These are phyloP conservation scores for Cichorium intybus DNA, from an alignment of 140 eudicot species.

Conservation along the genomic window DNA sequence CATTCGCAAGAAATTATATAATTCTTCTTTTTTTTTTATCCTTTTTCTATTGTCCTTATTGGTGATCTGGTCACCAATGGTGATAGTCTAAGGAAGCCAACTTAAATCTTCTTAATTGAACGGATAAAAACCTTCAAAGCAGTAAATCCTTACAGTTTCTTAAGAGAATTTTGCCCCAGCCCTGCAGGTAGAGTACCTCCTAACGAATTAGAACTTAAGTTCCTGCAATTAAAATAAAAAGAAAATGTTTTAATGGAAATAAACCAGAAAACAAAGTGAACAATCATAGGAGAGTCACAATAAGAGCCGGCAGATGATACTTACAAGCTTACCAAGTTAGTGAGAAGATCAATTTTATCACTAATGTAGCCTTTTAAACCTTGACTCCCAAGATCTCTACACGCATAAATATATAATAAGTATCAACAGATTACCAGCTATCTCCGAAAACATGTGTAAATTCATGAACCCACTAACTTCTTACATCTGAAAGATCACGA, in stretches of 20 bases:
- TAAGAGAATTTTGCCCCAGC: constrained; percentile 78
- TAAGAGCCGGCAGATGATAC: constrained; percentile 46
- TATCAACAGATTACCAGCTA: not conserved
- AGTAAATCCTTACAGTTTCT: constrained; percentile 68
- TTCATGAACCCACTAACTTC: constrained; percentile 11
- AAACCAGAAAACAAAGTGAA: not conserved
- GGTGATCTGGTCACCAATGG: not conserved
- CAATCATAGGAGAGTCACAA: constrained; percentile 14
- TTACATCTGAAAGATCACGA: constrained; percentile 81
- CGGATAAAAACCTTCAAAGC: not conserved
- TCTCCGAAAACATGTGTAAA: not conserved
- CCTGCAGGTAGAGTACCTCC: constrained; percentile 81
- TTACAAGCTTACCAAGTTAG: constrained; percentile 97
- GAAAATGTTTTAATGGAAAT: constrained; percentile 3
- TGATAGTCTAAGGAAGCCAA: not conserved
- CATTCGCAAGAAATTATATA: too few relatives aligned
- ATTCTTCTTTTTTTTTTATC: too few relatives aligned
- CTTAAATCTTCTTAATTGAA: not conserved
- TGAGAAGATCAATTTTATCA: constrained; percentile 68
- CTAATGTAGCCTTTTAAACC: constrained; percentile 92
- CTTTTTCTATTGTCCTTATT: too few relatives aligned
- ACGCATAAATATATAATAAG: constrained; percentile 7
- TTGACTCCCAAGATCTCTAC: constrained; percentile 94
- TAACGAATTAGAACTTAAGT: constrained; percentile 80
- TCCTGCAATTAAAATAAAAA: constrained; percentile 46